A percentile compares a stretch with the other conserved stretches of the same genome.
These are phyloP conservation scores for Nothophytophthora sp. DNA, from an alignment of 352 stramenopile species.

Conservation along the genomic window DNA sequence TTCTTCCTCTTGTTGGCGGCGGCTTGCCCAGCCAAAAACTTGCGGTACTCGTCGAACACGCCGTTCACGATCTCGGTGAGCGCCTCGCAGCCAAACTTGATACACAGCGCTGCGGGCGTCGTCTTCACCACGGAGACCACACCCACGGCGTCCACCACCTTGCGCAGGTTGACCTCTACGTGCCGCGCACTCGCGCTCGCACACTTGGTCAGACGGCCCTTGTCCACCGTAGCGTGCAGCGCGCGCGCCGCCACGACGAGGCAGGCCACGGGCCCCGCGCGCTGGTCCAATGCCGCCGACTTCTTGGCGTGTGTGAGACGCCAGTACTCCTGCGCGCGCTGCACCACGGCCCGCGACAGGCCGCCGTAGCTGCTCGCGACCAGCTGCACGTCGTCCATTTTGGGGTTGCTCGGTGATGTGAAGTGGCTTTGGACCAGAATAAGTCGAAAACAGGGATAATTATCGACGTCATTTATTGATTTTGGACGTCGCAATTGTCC, in stretches of 20 bases:
- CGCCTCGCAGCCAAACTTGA: slow-evolving; percentile 69
- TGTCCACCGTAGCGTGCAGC: slow-evolving; percentile 52
- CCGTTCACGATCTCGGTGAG: slow-evolving; percentile 64
- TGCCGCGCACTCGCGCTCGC: slow-evolving; percentile 38
- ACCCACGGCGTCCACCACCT: slow-evolving; percentile 54
- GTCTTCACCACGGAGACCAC: slow-evolving; percentile 45
- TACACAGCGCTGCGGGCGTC: slow-evolving; percentile 58
- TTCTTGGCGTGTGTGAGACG: slow-evolving; percentile 51
- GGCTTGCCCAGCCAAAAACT: slow-evolving; percentile 19
- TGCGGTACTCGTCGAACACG: slow-evolving; percentile 56
- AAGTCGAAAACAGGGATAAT: neutral
- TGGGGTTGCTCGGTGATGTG: no score
- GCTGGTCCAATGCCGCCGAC: slow-evolving; percentile 29
- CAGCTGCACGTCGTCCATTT: slow-evolving; percentile 56
- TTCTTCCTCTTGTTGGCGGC: slow-evolving; percentile 16
- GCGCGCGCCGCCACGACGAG: slow-evolving; percentile 59
- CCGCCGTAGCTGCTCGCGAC: slow-evolving; percentile 55
- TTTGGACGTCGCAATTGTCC: slow-evolving; percentile 18
- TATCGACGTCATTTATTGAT: slow-evolving; percentile 1
- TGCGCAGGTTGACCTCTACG: slow-evolving; percentile 51
- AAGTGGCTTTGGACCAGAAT: no score
- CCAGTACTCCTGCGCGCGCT: slow-evolving; percentile 53
- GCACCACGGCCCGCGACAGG: slow-evolving; percentile 47
- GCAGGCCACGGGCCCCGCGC: slow-evolving; percentile 57
- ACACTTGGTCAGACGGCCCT: slow-evolving; percentile 39